Conservation (phyloP, 1,284 basidiomycete species). For the Malassezia yamatoensis region DNA sequence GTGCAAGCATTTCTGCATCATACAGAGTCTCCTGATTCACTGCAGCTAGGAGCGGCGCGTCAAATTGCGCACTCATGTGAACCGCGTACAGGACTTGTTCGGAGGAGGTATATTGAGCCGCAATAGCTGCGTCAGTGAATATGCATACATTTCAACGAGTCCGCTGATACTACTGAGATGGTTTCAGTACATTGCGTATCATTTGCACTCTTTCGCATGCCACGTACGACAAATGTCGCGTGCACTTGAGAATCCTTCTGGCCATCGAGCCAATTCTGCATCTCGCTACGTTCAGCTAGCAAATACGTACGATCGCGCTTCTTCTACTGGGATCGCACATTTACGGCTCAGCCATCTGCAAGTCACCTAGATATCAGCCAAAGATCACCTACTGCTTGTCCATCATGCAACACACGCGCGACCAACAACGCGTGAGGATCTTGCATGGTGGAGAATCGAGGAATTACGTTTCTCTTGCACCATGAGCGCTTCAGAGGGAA, state of each 20-base stretch:
- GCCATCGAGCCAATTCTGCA: constrained; percentile 20
- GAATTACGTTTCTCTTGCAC: constrained; percentile 1
- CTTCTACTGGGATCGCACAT: constrained; percentile 27
- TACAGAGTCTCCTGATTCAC: constrained; percentile 29
- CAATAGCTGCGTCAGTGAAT: background rate
- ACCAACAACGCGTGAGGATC: constrained; percentile 21
- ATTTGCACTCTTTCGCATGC: constrained; percentile 5
- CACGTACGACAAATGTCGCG: constrained; percentile 1
- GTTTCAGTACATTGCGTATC: background rate
- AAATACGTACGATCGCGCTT: constrained; percentile 19
- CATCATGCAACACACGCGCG: constrained; percentile 27
- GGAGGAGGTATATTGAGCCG: constrained; percentile 7
- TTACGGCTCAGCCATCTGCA: constrained; percentile 33
- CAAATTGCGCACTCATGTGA: constrained; percentile 20
- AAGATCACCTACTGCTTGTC: constrained; percentile 19
- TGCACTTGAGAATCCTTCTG: background rate
- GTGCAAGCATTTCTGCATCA: constrained; percentile 23
- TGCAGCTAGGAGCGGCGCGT: constrained; percentile 24
- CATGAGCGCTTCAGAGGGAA: constrained; percentile 9
- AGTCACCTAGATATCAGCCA: constrained; percentile 18
- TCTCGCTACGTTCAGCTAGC: constrained; percentile 5
- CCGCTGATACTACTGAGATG: constrained; percentile 9
- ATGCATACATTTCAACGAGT: constrained; percentile 5
- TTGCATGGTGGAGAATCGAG: constrained; percentile 7
- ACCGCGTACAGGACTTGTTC: constrained; percentile 31